Evolutionary conservation across 2,329 filamentous ascomycete species (phyloP).

Genomic region (Calonectria montana): DNA sequence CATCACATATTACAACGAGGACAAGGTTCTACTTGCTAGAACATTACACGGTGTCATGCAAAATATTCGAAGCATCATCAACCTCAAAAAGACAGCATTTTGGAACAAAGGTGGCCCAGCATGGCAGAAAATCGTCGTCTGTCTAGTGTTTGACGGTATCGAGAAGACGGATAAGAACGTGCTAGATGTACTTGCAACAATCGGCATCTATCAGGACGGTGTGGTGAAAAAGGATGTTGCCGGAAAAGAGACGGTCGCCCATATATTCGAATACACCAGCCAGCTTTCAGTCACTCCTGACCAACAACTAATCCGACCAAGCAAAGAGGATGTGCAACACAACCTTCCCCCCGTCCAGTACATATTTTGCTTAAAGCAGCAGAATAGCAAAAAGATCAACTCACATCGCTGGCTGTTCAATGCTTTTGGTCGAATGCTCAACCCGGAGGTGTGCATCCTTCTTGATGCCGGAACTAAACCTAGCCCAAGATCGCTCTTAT

Average conservation of each 20-base stretch:
- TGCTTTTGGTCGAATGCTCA: not conserved
- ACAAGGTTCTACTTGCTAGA: not conserved
- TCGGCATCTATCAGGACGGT: not conserved
- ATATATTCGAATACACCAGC: not conserved
- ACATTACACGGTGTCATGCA: not conserved
- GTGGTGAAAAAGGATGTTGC: not conserved
- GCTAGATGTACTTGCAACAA: not conserved
- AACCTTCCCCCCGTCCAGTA: not conserved
- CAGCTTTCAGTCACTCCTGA: not conserved
- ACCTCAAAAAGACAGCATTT: not conserved
- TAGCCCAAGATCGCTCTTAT: not conserved
- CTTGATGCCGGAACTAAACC: not conserved
- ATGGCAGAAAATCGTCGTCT: not conserved
- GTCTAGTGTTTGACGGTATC: not conserved
- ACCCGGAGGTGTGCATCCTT: not conserved
- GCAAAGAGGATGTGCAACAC: not conserved
- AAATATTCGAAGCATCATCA: conserved; percentile 1
- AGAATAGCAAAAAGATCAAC: conserved; percentile 4
- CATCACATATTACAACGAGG: not conserved
- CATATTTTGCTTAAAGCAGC: not conserved
- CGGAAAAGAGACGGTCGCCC: not conserved
- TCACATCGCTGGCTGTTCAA: not conserved
- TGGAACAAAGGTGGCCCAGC: conserved; percentile 1
- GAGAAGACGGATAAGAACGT: not conserved
- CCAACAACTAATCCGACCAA: not conserved